Base-by-base conservation (phyloP, 371 early-diverging fungal species). In the Apophysomyces trapeziformis region DNA sequence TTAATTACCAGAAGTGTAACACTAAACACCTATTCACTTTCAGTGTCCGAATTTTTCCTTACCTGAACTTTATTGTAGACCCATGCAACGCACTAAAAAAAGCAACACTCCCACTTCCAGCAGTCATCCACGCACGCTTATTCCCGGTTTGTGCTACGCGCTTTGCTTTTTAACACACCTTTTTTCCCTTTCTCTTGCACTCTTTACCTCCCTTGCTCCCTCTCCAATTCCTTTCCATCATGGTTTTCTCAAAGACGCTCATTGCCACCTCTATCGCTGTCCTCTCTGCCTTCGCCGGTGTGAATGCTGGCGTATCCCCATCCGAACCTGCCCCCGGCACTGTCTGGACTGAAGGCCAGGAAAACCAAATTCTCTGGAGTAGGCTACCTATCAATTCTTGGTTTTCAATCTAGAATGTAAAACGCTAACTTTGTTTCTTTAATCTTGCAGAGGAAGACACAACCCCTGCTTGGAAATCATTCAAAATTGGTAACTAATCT, bases 321-420 rank as follows among this genome's bases (percentile, higher is more conserved):
- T 61, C 66, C n/a, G 65, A 65, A 44, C 77, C 77, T 58, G 65
- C 61, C 2, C 74, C 72, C 37, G 72, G 69, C 35, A 74, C 77
- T 21, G 60, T 72, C 16, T 77, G 77, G 77, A 69, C 61, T 14
- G 68, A 61, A 18, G 77, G 77, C 14, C 64, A 77, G 38, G 59
- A 71, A 57, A 63, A 69, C 60, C 21, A 47, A 0, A 64, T 77
- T 18, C 39, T 65, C 12, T 77, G 77, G 77, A 58, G 75, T 75
- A 69, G 36, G 21, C 13, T 45, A 38, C 0, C 44, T 4, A 11
- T 36, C 26, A 4, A 46, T 45, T 8, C 14, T 60, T 9, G 18
- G 18, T 7, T 41, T 16, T 18, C 41, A 47, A 58, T 58, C 16
- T 8, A 12, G 21, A 47, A 9, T 11, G 18, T 9, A 50, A 4